Evolutionary conservation across 225 moss, liverwort and hornwort genomes (phyloP), one percentile per base, ranked within the genome.

Genomic region (Bryoerythrophyllum caledonicum): DNA sequence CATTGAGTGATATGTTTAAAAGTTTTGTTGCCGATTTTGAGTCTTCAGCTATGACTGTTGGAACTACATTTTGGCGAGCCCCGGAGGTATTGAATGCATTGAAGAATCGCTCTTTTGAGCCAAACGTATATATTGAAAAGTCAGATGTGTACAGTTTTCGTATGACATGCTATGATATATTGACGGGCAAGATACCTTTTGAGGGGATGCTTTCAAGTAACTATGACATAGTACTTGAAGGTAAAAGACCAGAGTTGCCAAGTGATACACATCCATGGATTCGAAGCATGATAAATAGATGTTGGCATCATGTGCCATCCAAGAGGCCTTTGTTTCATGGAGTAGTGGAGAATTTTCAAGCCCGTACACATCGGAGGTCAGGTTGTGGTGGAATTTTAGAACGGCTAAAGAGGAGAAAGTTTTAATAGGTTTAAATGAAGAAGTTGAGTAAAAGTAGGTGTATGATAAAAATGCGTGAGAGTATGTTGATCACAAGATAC

Each of bases 161-260:
- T 6, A 71, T 71, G 58, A 71, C 70, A 19, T 57, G 57, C 19
- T 57, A 57, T 6, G 70, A 71, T 56, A 71, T 58, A 10, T 41
- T 71, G 38, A 71, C 70, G 25, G 40, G 70, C 17, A 26, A 23
- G 10, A 27, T 71, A 25, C 58, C 70, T 41, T 57, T 40, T 26
- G 56, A 71, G 25, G 37, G 25, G 38, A 0, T 17, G 28, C 10
- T 0, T 10, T 9, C 15, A 56, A 25, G 10, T 26, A 38, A 70
- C 19, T 27, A 57, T 17, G 38, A 71, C 40, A 41, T 28, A 5
- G 41, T 71, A 56, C 56, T 71, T 56, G 1, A 10, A 38, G 16
- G 2, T 35, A 35, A 19, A 25, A 56, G 38, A 41, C 70, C 70
- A 5, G 19, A 6, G 19, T 19, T 71, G 26, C 70, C 70, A 71